Base-by-base conservation (phyloP, 495 filamentous ascomycete species). In the Xylaria curta region DNA sequence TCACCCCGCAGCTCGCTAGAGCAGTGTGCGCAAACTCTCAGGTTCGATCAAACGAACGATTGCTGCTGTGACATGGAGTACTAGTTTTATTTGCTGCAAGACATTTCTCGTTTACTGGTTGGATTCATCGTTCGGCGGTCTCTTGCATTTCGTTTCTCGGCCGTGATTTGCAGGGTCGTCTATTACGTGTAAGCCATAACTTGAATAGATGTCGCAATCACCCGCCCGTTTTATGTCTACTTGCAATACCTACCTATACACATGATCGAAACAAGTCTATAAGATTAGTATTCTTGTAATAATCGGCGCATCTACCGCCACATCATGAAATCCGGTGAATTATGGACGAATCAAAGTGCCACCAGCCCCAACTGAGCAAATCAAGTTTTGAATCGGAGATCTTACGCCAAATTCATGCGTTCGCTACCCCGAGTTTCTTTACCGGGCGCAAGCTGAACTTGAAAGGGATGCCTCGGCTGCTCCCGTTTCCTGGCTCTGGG, bases 371-470 rank as follows among this genome's bases (percentile, higher is more conserved):
- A n/a, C n/a, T 8, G 19, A 21, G 46, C 24, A 8, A 51, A 19
- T 65, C 40, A 31, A 4, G 46, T 51, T 56, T 67, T 21, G 28
- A 15, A 42, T 56, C 49, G 49, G 44, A 56, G 63, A 66, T 66
- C 63, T 38, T 53, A 67, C 65, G 33, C 65, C 65, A 67, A 67
- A n/a, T 56, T 67, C 49, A 67, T 67, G 65, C 65, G 65, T 67
- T 67, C 31, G 28, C 49, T 31, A 44, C 17, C 28, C 36, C 8
- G 42, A 64, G 40, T 8, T 47, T 46, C 42, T 53, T 38, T 38
- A 6, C 58, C 31, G 40, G 44, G 26, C 26, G 15, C 42, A 19
- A 49, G 62, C 44, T 36, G 44, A 66, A 53, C 28, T 40, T 40
- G 19, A 66, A 66, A 40, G 31, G 47, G 38, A 7, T 44, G 63